Evolutionary conservation across 805 yeast genomes (phyloP), one percentile per base, ranked within the genome.

Genomic region (Zygosaccharomyces gambellarensis): DNA sequence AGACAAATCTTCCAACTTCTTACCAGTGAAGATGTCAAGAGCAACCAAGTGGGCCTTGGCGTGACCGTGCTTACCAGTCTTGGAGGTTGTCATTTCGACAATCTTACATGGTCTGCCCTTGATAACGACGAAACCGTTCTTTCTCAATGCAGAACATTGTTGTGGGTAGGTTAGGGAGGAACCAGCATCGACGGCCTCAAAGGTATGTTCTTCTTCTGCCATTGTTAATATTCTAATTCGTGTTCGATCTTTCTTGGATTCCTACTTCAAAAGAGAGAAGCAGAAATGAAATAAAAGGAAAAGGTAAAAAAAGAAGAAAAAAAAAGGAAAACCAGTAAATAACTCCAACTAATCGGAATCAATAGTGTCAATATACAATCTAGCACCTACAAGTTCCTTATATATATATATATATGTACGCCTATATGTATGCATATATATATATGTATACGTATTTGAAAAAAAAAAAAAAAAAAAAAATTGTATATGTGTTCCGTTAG

Each of bases 41-140:
- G 98, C 98, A 64, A 94, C 98, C 79, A 94, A 83, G 79, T 94
- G 98, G 77, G 94, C 99, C 85, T 94, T 94, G 75, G 99, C 99
- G 94, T 94, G 99, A 81, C 99, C 99, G 87, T 94, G 99, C 97
- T 94, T 94, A 80, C 99, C 99, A 68, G 99, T 94, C 87, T 94
- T 94, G 71, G 99, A 94, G 72, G 99, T 94, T 58, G 99, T 94
- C 99, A 94, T 94, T 76, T 94, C 99, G 69, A 94, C 95, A 77
- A 94, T 94, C 85, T 94, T 94, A 84, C 98, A 94, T 74, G 99
- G 99, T 84, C 99, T 95, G 71, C 88, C 81, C 83, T 94, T 94
- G 81, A 92, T 94, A 67, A 85, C 95, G 73, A 94, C 99, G 85
- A 88, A 95, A 72, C 99, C 99, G 82, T 83, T 87, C 95, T 94